Percentiles rank a stretch among this genome's conserved stretches.
Conservation (phyloP, 2,329 filamentous ascomycete species). For the Paracorniculantispora psalliotae region DNA sequence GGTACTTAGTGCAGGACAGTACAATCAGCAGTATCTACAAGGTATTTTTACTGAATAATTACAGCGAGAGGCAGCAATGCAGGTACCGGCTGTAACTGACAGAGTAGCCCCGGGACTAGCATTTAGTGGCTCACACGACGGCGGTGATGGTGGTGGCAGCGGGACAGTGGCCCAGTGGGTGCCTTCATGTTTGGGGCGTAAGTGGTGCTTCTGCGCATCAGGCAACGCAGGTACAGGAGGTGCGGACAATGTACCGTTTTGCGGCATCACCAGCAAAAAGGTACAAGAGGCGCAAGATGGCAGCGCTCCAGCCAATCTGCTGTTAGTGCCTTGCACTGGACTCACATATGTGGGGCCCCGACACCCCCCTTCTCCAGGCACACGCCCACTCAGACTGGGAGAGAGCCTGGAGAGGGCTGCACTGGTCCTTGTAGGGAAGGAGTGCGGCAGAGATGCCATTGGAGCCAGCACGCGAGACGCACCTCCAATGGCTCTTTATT, state of each 20-base stretch:
- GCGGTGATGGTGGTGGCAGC: not conserved
- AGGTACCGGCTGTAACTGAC: not conserved
- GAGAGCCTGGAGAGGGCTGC: not conserved
- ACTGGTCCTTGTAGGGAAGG: not conserved
- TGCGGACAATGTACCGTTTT: not conserved
- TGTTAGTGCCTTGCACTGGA: not conserved
- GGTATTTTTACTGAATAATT: not conserved
- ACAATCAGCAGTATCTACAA: too few species aligned
- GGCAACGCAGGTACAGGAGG: not conserved
- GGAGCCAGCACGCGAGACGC: too few species aligned
- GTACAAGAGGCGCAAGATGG: not conserved
- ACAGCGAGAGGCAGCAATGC: not conserved
- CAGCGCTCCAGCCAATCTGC: constrained; percentile 4
- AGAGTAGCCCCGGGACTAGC: not conserved
- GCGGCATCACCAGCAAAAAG: not conserved
- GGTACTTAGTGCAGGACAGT: too few species aligned
- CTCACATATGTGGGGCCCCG: not conserved
- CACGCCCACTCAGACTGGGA: not conserved
- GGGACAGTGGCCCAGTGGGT: not conserved
- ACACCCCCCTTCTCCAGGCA: not conserved
- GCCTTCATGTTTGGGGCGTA: not conserved
- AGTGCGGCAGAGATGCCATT: too few species aligned
- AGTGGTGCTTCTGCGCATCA: too few species aligned
- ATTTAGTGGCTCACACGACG: not conserved
- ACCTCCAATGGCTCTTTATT: too few species aligned